Conservation (phyloP, 169 alveolate genomes). For the Theileria equi region DNA sequence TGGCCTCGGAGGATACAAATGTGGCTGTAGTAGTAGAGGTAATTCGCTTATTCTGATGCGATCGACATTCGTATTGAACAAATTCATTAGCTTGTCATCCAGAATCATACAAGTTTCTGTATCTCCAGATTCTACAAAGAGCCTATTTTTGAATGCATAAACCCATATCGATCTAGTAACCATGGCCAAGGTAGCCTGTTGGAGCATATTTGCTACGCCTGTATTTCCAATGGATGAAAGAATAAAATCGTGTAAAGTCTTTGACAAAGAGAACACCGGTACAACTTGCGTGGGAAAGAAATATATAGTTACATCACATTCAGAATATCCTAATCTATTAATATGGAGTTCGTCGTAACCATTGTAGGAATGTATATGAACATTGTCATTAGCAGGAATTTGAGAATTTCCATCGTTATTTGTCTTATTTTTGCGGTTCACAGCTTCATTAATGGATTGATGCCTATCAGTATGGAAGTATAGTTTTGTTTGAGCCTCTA, state of each 20-base stretch:
- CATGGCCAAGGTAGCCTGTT: slow-evolving; percentile 3
- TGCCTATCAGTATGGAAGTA: background rate
- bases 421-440: background rate
- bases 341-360: slow-evolving; percentile 47
- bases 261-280: slow-evolving; percentile 27
- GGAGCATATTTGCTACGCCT: background rate
- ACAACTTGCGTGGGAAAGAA: slow-evolving; percentile 24
- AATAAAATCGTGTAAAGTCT: slow-evolving; percentile 12
- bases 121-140: slow-evolving; percentile 14
- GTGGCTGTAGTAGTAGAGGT: slow-evolving; percentile 7
- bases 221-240: background rate
- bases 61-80: background rate
- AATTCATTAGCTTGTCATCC: slow-evolving; percentile 2
- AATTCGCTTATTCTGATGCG: slow-evolving; percentile 7
- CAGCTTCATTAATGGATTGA: background rate
- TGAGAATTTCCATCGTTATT: background rate
- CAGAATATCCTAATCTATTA: slow-evolving; percentile 10
- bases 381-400: background rate
- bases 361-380: background rate
- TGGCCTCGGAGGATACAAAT: slow-evolving; percentile 36
- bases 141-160: slow-evolving; percentile 19
- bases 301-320: slow-evolving; percentile 27
- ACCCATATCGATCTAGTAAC: slow-evolving; percentile 5
- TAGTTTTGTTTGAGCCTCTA: background rate
- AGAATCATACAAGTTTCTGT: slow-evolving; percentile 4